Evolutionary conservation across 805 yeast species (phyloP), one percentile per base, ranked within the genome.

Genomic region (Wickerhamiella galacta): DNA sequence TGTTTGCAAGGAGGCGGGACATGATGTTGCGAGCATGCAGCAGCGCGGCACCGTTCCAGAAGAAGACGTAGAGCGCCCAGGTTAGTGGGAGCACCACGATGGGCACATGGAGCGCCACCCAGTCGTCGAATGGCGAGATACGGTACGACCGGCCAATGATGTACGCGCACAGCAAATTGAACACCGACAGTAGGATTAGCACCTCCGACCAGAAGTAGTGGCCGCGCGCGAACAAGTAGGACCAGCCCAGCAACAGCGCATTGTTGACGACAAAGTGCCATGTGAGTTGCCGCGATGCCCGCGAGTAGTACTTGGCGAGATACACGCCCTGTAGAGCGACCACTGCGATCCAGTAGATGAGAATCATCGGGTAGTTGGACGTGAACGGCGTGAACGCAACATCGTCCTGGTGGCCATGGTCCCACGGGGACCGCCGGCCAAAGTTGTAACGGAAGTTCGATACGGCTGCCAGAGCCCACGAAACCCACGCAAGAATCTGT

Each of bases 1-100:
- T 51, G 52, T 80, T 79, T 33, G 87, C 80, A 16, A 79, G 39
- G 32, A 80, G 54, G 38, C 92, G 64, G 11, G 81, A 72, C 15
- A 67, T 54, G n/a, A 75, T 52, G 38, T 41, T 40, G 35, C 66
- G 66, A 9, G 76, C 68, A 39, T 74, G 77, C 57, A 74, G 68
- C 49, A 75, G 51, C 19, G 75, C 75, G 2, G 92, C 83, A 29
- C 92, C 92, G 48, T 76, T 77, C 93, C 93, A 81, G 60, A 79
- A 76, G 24, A 80, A 50, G 16, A 72, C 74, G 47, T 72, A 77
- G 37, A 76, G 50, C 23, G 74, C 55, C 93, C 93, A 81, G 20
- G 77, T 62, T 35, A 77, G 52, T 10, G 93, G 92, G 45, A 78
- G 43, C 0, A 85, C 80, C 7, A 71, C 65, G 10, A 65, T 63